These are phyloP conservation scores for Crithidia thermophila DNA, from an alignment of 208 protist genomes.

Conservation along the genomic window DNA sequence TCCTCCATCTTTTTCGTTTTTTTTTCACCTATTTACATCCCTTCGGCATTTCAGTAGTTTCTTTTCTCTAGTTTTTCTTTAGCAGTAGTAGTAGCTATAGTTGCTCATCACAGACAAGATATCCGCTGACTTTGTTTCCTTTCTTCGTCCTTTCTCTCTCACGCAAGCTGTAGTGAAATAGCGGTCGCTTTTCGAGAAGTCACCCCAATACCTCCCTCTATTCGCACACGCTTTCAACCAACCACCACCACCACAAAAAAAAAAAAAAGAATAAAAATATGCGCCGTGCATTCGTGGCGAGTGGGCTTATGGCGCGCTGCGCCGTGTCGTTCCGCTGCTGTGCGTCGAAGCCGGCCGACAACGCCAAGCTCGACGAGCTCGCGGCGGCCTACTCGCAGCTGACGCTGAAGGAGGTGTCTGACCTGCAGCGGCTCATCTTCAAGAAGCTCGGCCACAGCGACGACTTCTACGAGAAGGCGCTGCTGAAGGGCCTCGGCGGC, in stretches of 20 bases:
- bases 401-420: conserved; percentile 85
- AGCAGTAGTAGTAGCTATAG: conserved; percentile 13
- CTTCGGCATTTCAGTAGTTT: too few relatives aligned
- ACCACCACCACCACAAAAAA: background rate
- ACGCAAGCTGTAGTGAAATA: too few relatives aligned
- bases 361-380: conserved; percentile 75
- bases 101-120: background rate
- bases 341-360: conserved; percentile 32
- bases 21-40: too few relatives aligned
- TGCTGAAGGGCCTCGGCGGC: conserved; percentile 80
- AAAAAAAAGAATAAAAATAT: conserved; percentile 15
- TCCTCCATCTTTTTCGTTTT: too few relatives aligned
- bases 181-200: too few relatives aligned
- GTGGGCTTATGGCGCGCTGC: conserved; percentile 22
- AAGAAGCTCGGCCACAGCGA: conserved; percentile 91
- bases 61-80: too few relatives aligned
- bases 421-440: conserved; percentile 90
- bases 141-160: background rate
- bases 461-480: conserved; percentile 92
- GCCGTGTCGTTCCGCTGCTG: conserved; percentile 33
- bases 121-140: background rate
- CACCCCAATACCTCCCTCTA: background rate
- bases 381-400: conserved; percentile 82
- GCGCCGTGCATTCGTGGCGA: conserved; percentile 39
- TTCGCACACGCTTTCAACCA: background rate